Evolutionary conservation across 169 alveolate genomes (phyloP).

Genomic region (Eimeria acervulina): DNA sequence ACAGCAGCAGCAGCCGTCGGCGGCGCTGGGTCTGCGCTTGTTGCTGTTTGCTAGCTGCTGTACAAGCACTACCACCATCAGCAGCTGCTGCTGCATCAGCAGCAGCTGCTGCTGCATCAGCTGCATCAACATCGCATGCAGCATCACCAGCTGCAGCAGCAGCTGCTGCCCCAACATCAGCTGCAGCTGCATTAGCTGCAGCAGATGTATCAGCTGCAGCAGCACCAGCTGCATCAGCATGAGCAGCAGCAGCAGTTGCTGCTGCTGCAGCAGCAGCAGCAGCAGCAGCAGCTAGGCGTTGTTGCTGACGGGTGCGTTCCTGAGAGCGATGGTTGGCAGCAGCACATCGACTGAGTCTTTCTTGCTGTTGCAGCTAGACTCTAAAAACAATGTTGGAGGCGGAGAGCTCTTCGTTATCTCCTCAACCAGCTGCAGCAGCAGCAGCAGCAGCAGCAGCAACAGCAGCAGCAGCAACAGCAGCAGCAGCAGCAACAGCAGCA

Average conservation of each 20-base stretch:
- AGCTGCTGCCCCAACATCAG: too few relatives aligned
- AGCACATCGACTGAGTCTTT: constrained; percentile 80
- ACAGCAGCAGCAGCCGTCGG: too few relatives aligned
- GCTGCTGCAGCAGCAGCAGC: background rate
- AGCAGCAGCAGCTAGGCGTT: background rate
- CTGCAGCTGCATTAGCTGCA: background rate
- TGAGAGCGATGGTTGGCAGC: constrained; percentile 50
- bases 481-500: background rate
- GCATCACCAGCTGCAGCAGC: too few relatives aligned
- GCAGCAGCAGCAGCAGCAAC: constrained; percentile 12
- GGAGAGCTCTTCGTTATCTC: constrained; percentile 27
- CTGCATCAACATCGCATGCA: background rate
- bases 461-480: constrained; percentile 40
- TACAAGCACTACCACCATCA: background rate
- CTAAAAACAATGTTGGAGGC: constrained; percentile 33
- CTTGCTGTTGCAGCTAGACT: constrained; percentile 57
- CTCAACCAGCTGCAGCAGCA: constrained; percentile 86
- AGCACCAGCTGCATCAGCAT: background rate
- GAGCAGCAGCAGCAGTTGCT: background rate
- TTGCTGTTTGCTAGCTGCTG: too few relatives aligned
- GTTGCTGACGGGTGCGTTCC: background rate
- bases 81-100: background rate
- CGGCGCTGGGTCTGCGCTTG: too few relatives aligned
- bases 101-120: background rate
- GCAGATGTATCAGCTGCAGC: background rate